phyloP scores from a whole-genome alignment of 495 filamentous ascomycete genomes.

The Hypoxylon perforatum region DNA sequence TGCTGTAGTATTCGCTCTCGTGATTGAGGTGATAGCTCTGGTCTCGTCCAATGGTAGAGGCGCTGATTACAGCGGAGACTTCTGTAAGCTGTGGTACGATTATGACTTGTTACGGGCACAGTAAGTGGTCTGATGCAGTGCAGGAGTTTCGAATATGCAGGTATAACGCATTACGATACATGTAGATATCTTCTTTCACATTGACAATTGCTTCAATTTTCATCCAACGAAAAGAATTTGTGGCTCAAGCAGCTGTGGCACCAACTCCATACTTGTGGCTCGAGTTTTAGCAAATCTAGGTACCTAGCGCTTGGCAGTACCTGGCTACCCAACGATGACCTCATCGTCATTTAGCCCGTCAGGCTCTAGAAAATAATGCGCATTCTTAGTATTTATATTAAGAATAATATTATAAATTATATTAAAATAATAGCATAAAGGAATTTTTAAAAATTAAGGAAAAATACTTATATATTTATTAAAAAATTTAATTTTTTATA shows the following conservation, averaged over 20 bases:
- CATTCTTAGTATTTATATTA: too few relatives aligned
- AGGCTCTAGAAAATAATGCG: too few relatives aligned
- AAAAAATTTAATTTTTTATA: too few relatives aligned
- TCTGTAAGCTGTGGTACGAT: conserved; percentile 21
- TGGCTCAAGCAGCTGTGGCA: conserved; percentile 25
- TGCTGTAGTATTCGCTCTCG: conserved; percentile 28
- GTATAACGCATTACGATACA: too few relatives aligned
- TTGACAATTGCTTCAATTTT: conserved; percentile 6
- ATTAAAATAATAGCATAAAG: too few relatives aligned
- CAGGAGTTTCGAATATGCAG: background rate
- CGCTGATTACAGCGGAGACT: conserved; percentile 16
- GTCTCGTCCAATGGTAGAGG: conserved; percentile 23
- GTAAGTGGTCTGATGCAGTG: conserved; percentile 27
- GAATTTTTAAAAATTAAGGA: too few relatives aligned
- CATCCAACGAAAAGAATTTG: conserved; percentile 5
- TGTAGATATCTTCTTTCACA: background rate
- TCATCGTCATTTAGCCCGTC: conserved; percentile 40
- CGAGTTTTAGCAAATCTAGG: conserved; percentile 3
- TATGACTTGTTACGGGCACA: conserved; percentile 3
- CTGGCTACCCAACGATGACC: conserved; percentile 28
- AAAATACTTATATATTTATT: too few relatives aligned
- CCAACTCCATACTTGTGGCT: conserved; percentile 9
- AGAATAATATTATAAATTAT: too few relatives aligned
- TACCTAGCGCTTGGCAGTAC: conserved; percentile 14
- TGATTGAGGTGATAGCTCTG: conserved; percentile 28